Conservation (phyloP, 768 basidiomycete species). For the Boletus sp. region DNA sequence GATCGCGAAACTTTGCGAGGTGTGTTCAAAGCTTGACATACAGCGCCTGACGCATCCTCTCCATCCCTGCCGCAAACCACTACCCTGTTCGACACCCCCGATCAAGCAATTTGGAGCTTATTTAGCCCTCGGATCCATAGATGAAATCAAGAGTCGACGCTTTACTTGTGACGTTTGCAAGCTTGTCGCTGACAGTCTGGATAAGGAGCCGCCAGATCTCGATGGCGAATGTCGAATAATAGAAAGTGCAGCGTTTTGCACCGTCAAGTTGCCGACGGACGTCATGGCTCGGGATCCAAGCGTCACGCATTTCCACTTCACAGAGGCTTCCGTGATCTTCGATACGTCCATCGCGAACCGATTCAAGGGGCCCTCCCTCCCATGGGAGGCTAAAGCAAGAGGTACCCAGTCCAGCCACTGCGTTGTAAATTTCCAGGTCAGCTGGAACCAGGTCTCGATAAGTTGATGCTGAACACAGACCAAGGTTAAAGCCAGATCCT, state of each 20-base stretch:
- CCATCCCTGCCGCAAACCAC: slow-evolving; percentile 1
- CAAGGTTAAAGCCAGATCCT: slow-evolving; percentile 7
- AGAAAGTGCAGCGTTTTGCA: slow-evolving; percentile 3
- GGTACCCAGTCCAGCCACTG: not conserved
- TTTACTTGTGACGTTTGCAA: slow-evolving; percentile 10
- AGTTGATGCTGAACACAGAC: not conserved
- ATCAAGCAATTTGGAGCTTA: not conserved
- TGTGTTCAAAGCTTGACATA: slow-evolving; percentile 7
- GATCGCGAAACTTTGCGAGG: slow-evolving; percentile 1
- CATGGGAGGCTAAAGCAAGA: slow-evolving; percentile 7
- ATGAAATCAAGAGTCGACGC: slow-evolving; percentile 14
- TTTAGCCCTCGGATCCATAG: slow-evolving; percentile 9
- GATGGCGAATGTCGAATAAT: slow-evolving; percentile 1
- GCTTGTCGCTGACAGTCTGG: slow-evolving; percentile 11
- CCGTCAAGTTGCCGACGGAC: slow-evolving; percentile 3
- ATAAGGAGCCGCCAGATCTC: slow-evolving; percentile 9
- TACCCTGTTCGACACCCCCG: slow-evolving; percentile 4
- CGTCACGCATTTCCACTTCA: slow-evolving; percentile 17
- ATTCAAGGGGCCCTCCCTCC: not conserved
- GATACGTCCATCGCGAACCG: not conserved
- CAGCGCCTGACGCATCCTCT: not conserved
- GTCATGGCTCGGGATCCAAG: slow-evolving; percentile 1
- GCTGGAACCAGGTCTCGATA: not conserved
- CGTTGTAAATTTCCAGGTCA: slow-evolving; percentile 12
- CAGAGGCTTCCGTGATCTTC: slow-evolving; percentile 2